Base-by-base conservation (phyloP, 495 filamentous ascomycete species). In the Thozetella sp. region DNA sequence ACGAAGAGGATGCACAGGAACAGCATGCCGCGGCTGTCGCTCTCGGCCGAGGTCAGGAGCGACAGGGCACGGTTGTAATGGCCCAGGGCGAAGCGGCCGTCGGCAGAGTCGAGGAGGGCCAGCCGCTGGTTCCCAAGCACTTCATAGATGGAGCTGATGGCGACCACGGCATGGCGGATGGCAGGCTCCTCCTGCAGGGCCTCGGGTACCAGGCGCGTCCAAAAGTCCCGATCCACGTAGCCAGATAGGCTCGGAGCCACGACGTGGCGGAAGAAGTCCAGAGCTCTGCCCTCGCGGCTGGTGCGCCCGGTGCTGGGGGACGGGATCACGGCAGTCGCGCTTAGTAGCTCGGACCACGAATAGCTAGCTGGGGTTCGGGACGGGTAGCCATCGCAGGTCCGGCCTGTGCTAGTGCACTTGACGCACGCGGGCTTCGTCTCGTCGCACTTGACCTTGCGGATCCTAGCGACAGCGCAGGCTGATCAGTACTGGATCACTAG, bases 1-100 rank as follows among this genome's bases (percentile, higher is more conserved):
- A 83, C 80, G 51, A 85, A 86, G 48, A 86, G 67, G 12, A 83
- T 68, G 55, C 83, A 85, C n/a, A 74, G 79, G 9, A 85, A 73
- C 15, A 85, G 66, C 17, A 84, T 77, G 19, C 76, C 65, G 60
- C 43, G 10, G 43, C 58, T 51, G 52, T 67, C 60, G 60, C 63
- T 51, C 19, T 61, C 65, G 3, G 63, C 63, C 12, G 64, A 62
- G 46, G 70, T 61, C 17, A 75, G 60, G n/a, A 71, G 60, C 43
- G 68, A 63, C 13, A 76, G 60, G 22, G 70, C 73, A 9, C 63
- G 64, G 54, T 71, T 77, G 51, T 75, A 76, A 37, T 75, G 67
- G 22, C 59, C 54, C 1, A 77, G 56, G 43, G 74, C 70, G 25
- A 55, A 68, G 19, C 57, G 63, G 10, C 60, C 56, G 22, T 59